phyloP scores from a whole-genome alignment of 805 yeast species.

The Candida hungchunana region DNA sequence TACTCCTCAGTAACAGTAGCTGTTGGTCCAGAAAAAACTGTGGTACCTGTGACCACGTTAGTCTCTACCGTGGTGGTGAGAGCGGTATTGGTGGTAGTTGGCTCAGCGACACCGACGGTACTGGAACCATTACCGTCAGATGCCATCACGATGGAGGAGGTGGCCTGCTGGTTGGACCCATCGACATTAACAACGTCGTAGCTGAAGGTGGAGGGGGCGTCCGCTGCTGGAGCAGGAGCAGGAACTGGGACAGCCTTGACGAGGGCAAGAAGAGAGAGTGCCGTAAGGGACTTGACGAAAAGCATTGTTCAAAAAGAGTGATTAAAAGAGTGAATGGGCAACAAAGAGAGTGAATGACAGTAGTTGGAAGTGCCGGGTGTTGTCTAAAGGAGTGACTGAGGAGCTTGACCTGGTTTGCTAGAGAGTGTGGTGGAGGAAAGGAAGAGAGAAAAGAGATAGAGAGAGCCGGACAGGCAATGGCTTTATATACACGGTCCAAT shows the following conservation, averaged over 20 bases:
- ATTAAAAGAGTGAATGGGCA: slow-evolving; percentile 22
- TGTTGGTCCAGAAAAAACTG: slow-evolving; percentile 7
- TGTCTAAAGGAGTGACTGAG: slow-evolving; percentile 13
- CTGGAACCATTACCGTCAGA: slow-evolving; percentile 12
- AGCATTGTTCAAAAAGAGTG: slow-evolving; percentile 17
- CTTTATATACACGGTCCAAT: background rate
- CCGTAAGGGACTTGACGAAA: slow-evolving; percentile 21
- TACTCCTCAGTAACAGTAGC: slow-evolving; percentile 18
- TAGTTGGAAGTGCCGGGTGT: slow-evolving; percentile 23
- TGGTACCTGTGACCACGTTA: slow-evolving; percentile 15
- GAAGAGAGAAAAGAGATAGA: background rate
- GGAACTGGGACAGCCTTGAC: slow-evolving; percentile 21
- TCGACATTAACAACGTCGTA: slow-evolving; percentile 28
- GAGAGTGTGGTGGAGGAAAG: background rate
- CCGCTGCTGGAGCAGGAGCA: slow-evolving; percentile 15
- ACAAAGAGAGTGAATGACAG: slow-evolving; percentile 24
- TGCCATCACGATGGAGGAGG: slow-evolving; percentile 19
- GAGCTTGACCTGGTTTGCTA: slow-evolving; percentile 3
- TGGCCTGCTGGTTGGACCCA: slow-evolving; percentile 25
- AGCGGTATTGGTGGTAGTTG: slow-evolving; percentile 19
- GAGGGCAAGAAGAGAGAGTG: slow-evolving; percentile 20
- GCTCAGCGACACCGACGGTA: slow-evolving; percentile 22
- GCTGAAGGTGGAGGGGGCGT: slow-evolving; percentile 17
- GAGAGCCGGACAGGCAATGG: background rate
- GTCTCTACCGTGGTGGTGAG: slow-evolving; percentile 2